Evolutionary conservation across 176 grass and related monocot genomes (phyloP).

Genomic region (Hyparrhenia diplandra): DNA sequence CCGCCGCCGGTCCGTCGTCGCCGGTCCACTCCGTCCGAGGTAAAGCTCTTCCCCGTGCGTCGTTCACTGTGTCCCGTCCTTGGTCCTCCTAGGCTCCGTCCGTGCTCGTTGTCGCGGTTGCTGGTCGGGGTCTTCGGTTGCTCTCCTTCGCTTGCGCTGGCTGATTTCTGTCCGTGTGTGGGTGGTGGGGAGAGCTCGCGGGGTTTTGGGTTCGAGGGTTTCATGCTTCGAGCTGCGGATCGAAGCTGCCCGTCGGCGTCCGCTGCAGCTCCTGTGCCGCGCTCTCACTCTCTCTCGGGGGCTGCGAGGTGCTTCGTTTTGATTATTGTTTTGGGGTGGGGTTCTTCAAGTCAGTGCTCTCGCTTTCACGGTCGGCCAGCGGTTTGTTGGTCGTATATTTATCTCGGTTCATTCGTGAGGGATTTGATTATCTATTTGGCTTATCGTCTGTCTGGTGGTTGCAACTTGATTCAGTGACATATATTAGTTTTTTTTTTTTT

Average conservation of each 20-base stretch:
- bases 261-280: neutral
- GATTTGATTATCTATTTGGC: neutral
- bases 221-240: neutral
- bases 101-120: neutral
- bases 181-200: neutral
- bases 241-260: neutral
- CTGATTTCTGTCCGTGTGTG: neutral
- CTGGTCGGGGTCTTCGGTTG: no score
- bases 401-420: neutral
- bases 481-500: neutral
- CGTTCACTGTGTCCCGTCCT: neutral
- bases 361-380: neutral
- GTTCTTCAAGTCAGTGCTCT: neutral
- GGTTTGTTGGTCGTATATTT: neutral
- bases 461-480: neutral
- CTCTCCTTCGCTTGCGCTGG: neutral
- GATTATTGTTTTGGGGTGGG: no score
- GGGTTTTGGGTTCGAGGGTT: conserved; percentile 9
- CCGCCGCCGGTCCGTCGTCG: conserved; percentile 1
- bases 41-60: neutral
- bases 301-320: neutral
- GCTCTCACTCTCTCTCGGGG: neutral
- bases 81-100: conserved; percentile 1
- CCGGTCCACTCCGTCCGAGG: neutral
- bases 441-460: neutral